Conservation (phyloP, 805 yeast genomes). For the Cyberlindnera euphorbiiphila region DNA sequence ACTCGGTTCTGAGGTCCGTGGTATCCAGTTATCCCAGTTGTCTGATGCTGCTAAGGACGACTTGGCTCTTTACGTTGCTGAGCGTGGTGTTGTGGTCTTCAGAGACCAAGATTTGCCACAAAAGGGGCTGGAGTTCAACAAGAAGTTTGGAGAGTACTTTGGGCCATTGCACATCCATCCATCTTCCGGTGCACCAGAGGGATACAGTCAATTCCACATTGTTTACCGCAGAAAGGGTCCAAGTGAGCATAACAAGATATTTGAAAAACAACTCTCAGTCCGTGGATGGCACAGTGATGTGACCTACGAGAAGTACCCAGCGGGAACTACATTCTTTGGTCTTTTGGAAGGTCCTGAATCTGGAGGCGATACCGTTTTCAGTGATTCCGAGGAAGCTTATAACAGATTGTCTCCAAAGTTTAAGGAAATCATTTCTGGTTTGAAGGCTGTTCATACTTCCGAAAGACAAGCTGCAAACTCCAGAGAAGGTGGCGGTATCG, state of each 20-base stretch:
- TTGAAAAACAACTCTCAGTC: conserved; percentile 23
- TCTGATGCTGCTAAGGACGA: conserved; percentile 58
- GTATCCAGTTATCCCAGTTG: conserved; percentile 55
- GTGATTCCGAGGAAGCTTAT: conserved; percentile 70
- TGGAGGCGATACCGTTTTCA: conserved; percentile 79
- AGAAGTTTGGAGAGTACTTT: conserved; percentile 56
- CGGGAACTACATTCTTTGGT: conserved; percentile 64
- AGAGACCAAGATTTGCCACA: conserved; percentile 63
- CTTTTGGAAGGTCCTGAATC: conserved; percentile 56
- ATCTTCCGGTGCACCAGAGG: conserved; percentile 64
- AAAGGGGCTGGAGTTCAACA: conserved; percentile 44
- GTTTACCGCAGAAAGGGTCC: conserved; percentile 48
- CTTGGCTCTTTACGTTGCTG: conserved; percentile 63
- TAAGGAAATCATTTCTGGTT: conserved; percentile 52
- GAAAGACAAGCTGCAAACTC: conserved; percentile 65
- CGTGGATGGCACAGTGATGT: conserved; percentile 69
- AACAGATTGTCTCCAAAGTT: conserved; percentile 64
- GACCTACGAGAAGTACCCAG: conserved; percentile 69
- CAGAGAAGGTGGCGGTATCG: conserved; percentile 52
- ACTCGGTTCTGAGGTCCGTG: conserved; percentile 61
- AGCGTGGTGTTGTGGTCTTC: conserved; percentile 65
- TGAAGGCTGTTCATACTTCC: conserved; percentile 68
- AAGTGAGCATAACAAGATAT: conserved; percentile 29
- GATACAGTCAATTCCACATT: conserved; percentile 56
- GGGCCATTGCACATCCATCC: conserved; percentile 75